These are phyloP conservation scores for Solanum hybrid DNA, from an alignment of 305 asterid species.

Conservation along the genomic window DNA sequence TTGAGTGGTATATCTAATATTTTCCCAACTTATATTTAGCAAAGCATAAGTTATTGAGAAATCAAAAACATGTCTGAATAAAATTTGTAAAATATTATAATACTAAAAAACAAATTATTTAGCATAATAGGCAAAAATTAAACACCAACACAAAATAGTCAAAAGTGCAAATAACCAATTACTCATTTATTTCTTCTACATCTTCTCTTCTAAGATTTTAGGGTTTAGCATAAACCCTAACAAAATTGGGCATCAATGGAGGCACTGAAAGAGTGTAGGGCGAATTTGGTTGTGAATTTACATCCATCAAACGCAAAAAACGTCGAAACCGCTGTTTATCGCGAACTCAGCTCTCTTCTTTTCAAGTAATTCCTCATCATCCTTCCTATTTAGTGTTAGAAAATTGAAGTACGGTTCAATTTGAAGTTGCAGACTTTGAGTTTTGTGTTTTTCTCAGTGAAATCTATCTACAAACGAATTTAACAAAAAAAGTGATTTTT, in stretches of 20 bases:
- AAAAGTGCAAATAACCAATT: not conserved
- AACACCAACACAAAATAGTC: not conserved
- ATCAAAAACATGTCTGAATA: no score
- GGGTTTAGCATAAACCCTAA: not conserved
- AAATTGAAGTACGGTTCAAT: not conserved
- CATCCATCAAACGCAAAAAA: not conserved
- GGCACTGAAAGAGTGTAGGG: not conserved
- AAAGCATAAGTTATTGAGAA: not conserved
- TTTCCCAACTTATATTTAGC: not conserved
- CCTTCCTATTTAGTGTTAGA: not conserved
- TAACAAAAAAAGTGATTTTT: not conserved
- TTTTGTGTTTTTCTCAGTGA: not conserved
- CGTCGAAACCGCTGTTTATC: not conserved
- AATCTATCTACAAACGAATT: not conserved
- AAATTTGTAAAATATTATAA: not conserved
- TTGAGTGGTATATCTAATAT: no score
- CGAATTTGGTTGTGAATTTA: not conserved
- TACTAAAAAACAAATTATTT: no score
- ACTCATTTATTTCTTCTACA: not conserved
- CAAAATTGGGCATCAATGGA: not conserved
- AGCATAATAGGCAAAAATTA: not conserved
- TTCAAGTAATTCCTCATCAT: slow-evolving; percentile 1
- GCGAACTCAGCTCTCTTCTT: slow-evolving; percentile 2
- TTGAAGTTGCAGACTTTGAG: not conserved
- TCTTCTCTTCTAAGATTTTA: not conserved